A percentile compares a stretch with the other conserved stretches of the same genome.
Conservation (phyloP, 805 yeast genomes). For the Blastobotrys robertii region DNA sequence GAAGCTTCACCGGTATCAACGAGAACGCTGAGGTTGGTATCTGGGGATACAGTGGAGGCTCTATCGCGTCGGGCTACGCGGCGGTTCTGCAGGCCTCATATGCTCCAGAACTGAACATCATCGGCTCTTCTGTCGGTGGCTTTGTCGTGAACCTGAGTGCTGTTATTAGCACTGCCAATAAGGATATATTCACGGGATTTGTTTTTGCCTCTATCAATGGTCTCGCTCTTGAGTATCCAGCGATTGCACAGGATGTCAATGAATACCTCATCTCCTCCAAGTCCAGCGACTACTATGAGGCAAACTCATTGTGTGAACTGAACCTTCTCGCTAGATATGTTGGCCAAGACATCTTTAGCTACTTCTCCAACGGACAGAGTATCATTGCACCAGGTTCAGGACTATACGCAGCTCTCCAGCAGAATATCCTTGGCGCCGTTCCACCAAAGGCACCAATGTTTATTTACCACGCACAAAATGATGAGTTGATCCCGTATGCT, state of each 20-base stretch:
- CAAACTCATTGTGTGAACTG: constrained; percentile 11
- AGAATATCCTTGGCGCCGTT: constrained; percentile 14
- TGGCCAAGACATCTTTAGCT: constrained; percentile 13
- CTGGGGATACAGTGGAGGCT: constrained; percentile 69
- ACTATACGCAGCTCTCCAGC: constrained; percentile 11
- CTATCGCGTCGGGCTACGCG: constrained; percentile 60
- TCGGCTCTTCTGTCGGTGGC: constrained; percentile 24
- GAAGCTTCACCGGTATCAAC: constrained; percentile 27
- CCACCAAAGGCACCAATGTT: constrained; percentile 15
- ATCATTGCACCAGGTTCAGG: constrained; percentile 9
- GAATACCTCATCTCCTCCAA: constrained; percentile 1
- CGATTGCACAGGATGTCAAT: constrained; percentile 10
- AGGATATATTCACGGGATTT: constrained; percentile 18
- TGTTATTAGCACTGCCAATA: constrained; percentile 11
- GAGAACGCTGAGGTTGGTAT: constrained; percentile 47
- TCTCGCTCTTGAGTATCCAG: constrained; percentile 20
- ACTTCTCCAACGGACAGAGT: constrained; percentile 13
- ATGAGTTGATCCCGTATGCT: constrained; percentile 11
- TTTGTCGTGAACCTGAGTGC: constrained; percentile 16
- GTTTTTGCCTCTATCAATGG: constrained; percentile 21
- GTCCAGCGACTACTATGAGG: constrained; percentile 2
- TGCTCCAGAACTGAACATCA: constrained; percentile 20
- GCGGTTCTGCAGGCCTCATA: constrained; percentile 20
- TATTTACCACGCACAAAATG: constrained; percentile 18
- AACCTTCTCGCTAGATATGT: neutral